A percentile compares a stretch with the other conserved stretches of the same genome.
phyloP scores from a whole-genome alignment of 441 rosid genomes.

The Syzygium malaccense region DNA sequence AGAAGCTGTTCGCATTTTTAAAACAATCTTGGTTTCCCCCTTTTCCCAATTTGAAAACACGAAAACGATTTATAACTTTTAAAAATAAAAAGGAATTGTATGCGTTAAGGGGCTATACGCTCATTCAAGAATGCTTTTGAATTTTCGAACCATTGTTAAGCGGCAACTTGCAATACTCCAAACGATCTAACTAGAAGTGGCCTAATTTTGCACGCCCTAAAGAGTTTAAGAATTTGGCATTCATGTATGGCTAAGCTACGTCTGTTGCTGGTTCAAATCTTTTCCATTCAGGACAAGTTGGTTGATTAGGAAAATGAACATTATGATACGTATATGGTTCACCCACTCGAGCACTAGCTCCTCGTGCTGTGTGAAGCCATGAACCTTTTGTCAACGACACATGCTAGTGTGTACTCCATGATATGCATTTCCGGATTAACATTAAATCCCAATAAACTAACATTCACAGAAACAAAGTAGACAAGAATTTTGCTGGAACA shows the following conservation, averaged over 20 bases:
- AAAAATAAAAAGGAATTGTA: neutral
- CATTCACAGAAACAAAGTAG: neutral
- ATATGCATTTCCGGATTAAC: neutral
- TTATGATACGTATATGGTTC: neutral
- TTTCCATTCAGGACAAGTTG: neutral
- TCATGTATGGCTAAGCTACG: neutral
- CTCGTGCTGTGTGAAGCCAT: neutral
- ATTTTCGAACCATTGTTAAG: neutral
- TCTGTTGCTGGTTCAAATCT: neutral
- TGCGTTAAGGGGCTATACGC: neutral
- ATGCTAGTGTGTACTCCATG: neutral
- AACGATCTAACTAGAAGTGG: no score
- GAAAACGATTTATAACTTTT: neutral
- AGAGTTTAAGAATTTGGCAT: neutral
- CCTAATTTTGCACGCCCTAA: neutral
- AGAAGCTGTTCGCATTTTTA: neutral
- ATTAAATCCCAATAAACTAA: neutral
- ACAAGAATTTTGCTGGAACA: neutral
- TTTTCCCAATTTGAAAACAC: neutral
- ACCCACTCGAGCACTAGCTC: neutral
- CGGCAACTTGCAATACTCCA: neutral
- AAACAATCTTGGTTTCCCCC: neutral
- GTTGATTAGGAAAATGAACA: neutral
- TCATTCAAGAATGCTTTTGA: neutral
- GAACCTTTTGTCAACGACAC: neutral